These are phyloP conservation scores for Metschnikowia cubensis DNA, from an alignment of 805 yeast genomes.

Conservation along the genomic window DNA sequence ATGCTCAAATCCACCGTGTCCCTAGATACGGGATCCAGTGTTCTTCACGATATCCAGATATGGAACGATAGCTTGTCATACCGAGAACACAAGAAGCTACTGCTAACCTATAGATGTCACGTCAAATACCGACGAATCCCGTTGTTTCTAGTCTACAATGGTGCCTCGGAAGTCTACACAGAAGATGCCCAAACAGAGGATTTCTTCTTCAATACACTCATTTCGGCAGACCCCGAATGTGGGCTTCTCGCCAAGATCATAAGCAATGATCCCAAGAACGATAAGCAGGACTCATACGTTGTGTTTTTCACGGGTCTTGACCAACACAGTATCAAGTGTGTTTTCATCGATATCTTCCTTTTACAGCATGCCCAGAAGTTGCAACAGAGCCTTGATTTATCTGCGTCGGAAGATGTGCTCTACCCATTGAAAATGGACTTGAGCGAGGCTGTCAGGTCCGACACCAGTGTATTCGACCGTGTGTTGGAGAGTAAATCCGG, in stretches of 20 bases:
- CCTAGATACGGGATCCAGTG: constrained; percentile 6
- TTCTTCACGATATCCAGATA: constrained; percentile 14
- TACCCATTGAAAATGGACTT: constrained; percentile 5
- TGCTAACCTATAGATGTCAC: constrained; percentile 5
- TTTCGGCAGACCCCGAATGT: background rate
- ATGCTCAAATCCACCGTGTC: constrained; percentile 13
- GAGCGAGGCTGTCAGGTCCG: constrained; percentile 8
- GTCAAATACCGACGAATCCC: constrained; percentile 14
- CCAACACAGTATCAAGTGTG: constrained; percentile 14
- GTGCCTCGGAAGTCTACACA: constrained; percentile 17
- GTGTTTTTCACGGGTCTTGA: constrained; percentile 23
- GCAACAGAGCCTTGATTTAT: background rate
- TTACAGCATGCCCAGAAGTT: constrained; percentile 9
- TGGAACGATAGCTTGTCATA: constrained; percentile 7
- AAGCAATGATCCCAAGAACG: background rate
- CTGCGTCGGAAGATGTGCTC: constrained; percentile 3
- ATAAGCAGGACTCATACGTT: constrained; percentile 15
- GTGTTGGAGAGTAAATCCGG: constrained; percentile 26
- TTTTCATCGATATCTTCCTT: constrained; percentile 19
- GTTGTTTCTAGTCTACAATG: constrained; percentile 13
- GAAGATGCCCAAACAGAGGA: constrained; percentile 11
- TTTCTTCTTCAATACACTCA: constrained; percentile 10
- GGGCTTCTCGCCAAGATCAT: constrained; percentile 12
- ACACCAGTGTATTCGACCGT: constrained; percentile 31
- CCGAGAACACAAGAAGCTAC: background rate